Evolutionary conservation across 2,329 filamentous ascomycete species (phyloP), one percentile per base, ranked within the genome.

Genomic region (Parasarocladium wereldwijsianum): DNA sequence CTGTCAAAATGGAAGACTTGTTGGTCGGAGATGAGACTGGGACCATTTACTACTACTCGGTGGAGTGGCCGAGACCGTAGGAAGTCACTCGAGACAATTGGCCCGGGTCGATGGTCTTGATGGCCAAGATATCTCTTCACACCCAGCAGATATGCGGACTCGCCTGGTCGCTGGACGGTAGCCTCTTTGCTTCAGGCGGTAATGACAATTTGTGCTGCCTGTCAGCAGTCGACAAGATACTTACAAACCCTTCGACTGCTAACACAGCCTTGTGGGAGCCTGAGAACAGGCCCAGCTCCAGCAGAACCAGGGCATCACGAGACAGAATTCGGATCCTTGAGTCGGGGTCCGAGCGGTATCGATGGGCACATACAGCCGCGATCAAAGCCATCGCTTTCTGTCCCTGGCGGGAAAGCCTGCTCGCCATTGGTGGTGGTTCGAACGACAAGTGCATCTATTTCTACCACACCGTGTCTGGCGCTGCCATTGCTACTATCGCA

Each of bases 371-470:
- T 49, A 72, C 72, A 16, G 87, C 87, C 1, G 90, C 90, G 3
- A 81, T 96, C 40, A 98, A 98, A 53, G 90, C 90, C 18, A 90
- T 96, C 41, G 85, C 90, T 2, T 96, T 96, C 53, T 93, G 87
- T 38, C 87, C 90, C 1, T 98, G 86, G 87, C 80, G 87, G 33
- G 71, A 80, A 15, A 80, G 78, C 4, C 65, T 98, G 4, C 55
- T 98, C 22, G 90, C 90, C 10, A 92, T 87, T 2, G 85, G 90
- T 3, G 87, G 90, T 22, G 90, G 90, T 15, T 87, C 82, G 26
- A 93, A 92, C 44, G 87, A 98, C 56, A 83, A 84, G 43, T 84
- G 84, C 50, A 93, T 98, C 34, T 86, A 93, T 54, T 98, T 98
- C 58, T 94, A 80, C 52, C 86, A 96, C 51, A 80, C 83, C 1